These are phyloP conservation scores for Coprinopsis sp. DNA, from an alignment of 768 basidiomycete genomes.

Conservation along the genomic window DNA sequence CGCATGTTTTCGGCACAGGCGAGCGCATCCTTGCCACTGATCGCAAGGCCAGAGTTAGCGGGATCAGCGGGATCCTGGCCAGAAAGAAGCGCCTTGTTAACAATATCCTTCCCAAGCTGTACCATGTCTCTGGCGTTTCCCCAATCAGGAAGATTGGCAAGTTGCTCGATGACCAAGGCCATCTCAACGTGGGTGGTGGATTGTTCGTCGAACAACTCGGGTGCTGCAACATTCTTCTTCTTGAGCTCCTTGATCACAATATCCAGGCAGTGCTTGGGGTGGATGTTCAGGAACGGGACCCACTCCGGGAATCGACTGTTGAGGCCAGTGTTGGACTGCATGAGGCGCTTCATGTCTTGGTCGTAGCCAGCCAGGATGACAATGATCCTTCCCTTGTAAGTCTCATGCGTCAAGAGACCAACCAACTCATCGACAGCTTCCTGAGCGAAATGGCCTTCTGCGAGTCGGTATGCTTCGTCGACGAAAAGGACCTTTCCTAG, in stretches of 20 bases:
- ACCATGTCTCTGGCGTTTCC: constrained; percentile 67
- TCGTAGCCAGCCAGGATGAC: constrained; percentile 72
- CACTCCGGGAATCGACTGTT: constrained; percentile 66
- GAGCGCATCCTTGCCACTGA: constrained; percentile 14
- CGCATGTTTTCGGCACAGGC: constrained; percentile 16
- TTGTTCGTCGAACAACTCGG: constrained; percentile 29
- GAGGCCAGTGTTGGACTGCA: constrained; percentile 57
- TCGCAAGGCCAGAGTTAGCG: background rate
- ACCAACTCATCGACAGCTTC: constrained; percentile 74
- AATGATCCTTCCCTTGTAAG: constrained; percentile 54
- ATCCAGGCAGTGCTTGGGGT: constrained; percentile 42
- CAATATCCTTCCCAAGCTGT: constrained; percentile 47
- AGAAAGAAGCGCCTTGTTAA: constrained; percentile 32
- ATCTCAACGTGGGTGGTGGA: constrained; percentile 31
- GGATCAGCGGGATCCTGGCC: background rate
- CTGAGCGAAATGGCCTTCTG: constrained; percentile 58
- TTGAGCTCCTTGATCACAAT: constrained; percentile 44
- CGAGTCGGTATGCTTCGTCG: constrained; percentile 66
- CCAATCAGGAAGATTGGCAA: constrained; percentile 51
- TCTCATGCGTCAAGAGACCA: constrained; percentile 52
- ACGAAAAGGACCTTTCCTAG: constrained; percentile 66
- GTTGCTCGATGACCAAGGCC: constrained; percentile 31
- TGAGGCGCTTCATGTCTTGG: constrained; percentile 56
- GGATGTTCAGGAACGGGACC: constrained; percentile 50
- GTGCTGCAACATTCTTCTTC: constrained; percentile 37